Evolutionary conservation across 192 early-diverging fungal species (phyloP), one percentile per base, ranked within the genome.

Genomic region (Oehlia diaphana): DNA sequence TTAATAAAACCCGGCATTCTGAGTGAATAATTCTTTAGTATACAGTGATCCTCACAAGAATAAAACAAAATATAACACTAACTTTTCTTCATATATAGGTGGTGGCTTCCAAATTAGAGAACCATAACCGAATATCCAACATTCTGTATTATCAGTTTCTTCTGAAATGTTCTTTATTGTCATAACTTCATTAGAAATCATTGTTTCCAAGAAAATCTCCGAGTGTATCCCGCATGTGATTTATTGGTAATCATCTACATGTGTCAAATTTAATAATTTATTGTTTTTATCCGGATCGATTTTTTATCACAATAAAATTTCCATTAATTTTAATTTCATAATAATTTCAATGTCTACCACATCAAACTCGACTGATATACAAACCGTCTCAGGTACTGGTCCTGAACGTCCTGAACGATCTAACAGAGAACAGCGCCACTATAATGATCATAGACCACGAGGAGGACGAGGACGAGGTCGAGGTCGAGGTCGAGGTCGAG

Each of bases 1-100:
- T 91, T 89, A 28, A 93, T 90, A 72, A 90, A 94, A 9, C 92
- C 92, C 9, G 88, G 81, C 1, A 84, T 82, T 81, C 85, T 87
- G 65, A 73, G 28, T 14, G 47, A 13, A 74, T 19, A 79, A 61
- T 42, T 4, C 33, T 21, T 33, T 19, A 21, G 16, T 19, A 19
- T 58, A 3, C 44, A 0, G 3, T 0, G 3, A 58, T 21, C 21
- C 50, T 53, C 53, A 19, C 6, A 6, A 58, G 4, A 58, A 21
- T 58, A 21, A 58, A 58, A 21, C 6, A 7, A 16, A 58, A 58
- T 21, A 19, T 9, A 72, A 16, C 8, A 47, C 77, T 82, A 79
- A 88, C 89, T 78, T 86, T 68, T 84, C 81, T 63, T 88, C 87
- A 23, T 87, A 90, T 49, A 84, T 83, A 63, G 86, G 76, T 33